These are phyloP conservation scores for Phalaenopsis aphrodite DNA, from an alignment of 106 monocot genomes.

Conservation along the genomic window DNA sequence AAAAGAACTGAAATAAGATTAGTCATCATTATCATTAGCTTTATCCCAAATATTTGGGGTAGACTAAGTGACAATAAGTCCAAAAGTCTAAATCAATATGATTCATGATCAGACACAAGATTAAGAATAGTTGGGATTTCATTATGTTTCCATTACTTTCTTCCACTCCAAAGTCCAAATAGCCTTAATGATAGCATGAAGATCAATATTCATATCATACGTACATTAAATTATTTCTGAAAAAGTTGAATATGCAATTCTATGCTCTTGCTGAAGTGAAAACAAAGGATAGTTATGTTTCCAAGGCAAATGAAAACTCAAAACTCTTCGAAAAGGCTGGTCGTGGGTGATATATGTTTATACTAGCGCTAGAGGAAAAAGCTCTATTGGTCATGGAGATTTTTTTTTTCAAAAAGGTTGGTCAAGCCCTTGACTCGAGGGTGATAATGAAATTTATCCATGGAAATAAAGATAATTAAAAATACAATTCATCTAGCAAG, in stretches of 20 bases:
- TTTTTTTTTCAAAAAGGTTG: too few relatives aligned
- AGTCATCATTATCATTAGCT: neutral
- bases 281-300: neutral
- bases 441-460: neutral
- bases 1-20: neutral
- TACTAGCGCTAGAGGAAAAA: too few relatives aligned
- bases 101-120: neutral
- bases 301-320: neutral
- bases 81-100: neutral
- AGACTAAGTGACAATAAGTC: neutral
- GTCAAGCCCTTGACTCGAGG: neutral
- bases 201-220: neutral
- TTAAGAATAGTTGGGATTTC: neutral
- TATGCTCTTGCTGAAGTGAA: neutral
- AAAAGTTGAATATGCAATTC: neutral
- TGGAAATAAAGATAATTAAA: neutral
- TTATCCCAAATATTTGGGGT: neutral
- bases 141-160: neutral
- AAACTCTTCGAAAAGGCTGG: neutral
- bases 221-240: neutral
- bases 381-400: too few relatives aligned
- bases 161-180: neutral
- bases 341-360: neutral
- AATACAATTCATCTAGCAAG: too few relatives aligned
- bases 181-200: neutral